These are phyloP conservation scores for Lactarius sp. DNA, from an alignment of 768 basidiomycete species.

Conservation along the genomic window DNA sequence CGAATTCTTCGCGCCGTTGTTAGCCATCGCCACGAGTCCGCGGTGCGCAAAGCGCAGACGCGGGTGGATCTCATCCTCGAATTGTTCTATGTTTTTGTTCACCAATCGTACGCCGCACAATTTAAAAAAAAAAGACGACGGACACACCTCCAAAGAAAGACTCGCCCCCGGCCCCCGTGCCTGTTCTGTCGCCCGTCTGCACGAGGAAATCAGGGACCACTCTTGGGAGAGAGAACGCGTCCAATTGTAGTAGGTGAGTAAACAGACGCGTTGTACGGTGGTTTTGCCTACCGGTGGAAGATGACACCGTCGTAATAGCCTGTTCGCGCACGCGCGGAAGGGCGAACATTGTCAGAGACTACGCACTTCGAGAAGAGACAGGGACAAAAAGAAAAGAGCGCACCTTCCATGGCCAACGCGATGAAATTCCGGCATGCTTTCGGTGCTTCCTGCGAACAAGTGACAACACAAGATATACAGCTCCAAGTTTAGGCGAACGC, in stretches of 20 bases:
- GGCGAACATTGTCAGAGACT: neutral
- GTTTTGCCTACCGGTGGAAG: conserved; percentile 67
- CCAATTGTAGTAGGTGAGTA: neutral
- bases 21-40: conserved; percentile 93
- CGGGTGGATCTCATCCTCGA: conserved; percentile 92
- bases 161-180: conserved; percentile 88
- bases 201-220: conserved; percentile 89
- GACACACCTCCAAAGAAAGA: conserved; percentile 84
- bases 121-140: neutral
- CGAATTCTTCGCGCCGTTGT: conserved; percentile 76
- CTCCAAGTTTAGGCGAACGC: neutral
- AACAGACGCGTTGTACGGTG: neutral
- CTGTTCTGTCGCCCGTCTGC: conserved; percentile 91
- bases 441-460: conserved; percentile 68
- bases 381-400: conserved; percentile 30
- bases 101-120: neutral
- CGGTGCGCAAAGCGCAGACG: conserved; percentile 85
- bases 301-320: conserved; percentile 96
- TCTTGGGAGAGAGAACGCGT: conserved; percentile 34
- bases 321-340: conserved; percentile 31
- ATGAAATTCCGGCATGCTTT: conserved; percentile 92
- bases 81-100: conserved; percentile 55
- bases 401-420: conserved; percentile 85
- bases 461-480: neutral
- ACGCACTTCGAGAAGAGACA: neutral